Percentiles rank a stretch among this genome's conserved stretches.
Evolutionary conservation across 139 green algal genomes (phyloP).

Genomic region (Chlorella sp.): DNA sequence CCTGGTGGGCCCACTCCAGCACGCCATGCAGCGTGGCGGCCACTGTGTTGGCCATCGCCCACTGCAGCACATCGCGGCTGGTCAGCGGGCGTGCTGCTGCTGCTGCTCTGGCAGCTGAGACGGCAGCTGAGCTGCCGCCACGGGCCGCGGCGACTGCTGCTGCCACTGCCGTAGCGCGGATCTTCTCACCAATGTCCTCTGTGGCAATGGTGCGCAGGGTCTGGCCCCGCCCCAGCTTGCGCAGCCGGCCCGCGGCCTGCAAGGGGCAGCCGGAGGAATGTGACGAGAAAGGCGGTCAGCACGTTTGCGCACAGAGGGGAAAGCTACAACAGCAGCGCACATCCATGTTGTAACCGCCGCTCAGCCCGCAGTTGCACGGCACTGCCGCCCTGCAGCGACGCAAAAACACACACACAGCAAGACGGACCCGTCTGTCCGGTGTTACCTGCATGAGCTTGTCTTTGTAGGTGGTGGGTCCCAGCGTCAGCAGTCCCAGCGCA

Average conservation of each 20-base stretch:
- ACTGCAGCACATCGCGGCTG: slow-evolving; percentile 54
- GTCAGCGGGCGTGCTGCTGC: neutral
- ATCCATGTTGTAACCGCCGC: too few relatives aligned
- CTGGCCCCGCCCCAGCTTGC: slow-evolving; percentile 42
- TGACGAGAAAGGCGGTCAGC: neutral
- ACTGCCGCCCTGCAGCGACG: too few relatives aligned
- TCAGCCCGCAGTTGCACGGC: too few relatives aligned
- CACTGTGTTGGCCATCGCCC: slow-evolving; percentile 65
- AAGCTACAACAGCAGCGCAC: too few relatives aligned
- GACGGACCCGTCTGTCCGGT: too few relatives aligned
- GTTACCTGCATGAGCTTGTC: slow-evolving; percentile 75
- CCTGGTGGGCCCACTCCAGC: slow-evolving; percentile 49
- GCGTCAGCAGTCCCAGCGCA: slow-evolving; percentile 67
- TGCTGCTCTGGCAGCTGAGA: neutral
- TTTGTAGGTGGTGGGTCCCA: slow-evolving; percentile 59
- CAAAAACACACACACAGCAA: too few relatives aligned
- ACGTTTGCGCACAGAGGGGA: too few relatives aligned
- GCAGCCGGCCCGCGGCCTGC: slow-evolving; percentile 1
- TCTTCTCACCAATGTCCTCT: slow-evolving; percentile 36
- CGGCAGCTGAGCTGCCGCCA: neutral
- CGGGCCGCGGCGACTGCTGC: neutral
- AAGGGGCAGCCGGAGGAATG: neutral
- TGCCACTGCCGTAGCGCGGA: slow-evolving; percentile 16
- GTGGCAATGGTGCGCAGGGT: slow-evolving; percentile 37
- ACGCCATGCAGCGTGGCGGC: slow-evolving; percentile 44